Base-by-base conservation (phyloP, 345 rosid genomes). In the Hibiscus tridactylites region DNA sequence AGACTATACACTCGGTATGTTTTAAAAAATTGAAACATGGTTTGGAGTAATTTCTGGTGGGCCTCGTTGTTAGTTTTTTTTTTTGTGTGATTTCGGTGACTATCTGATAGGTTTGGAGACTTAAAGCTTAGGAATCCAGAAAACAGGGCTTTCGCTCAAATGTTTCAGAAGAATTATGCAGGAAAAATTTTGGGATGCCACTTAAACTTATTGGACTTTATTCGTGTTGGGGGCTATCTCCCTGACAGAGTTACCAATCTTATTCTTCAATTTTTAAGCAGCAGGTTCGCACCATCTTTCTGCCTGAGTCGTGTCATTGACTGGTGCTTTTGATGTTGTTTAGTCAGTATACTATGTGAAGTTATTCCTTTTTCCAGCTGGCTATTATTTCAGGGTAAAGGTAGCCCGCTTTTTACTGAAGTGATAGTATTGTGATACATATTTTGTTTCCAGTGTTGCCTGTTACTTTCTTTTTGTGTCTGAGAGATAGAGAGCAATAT, bases 211-310 rank as follows among this genome's bases (percentile, higher is more conserved):
- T 84, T 96, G 86, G 88, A 84, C 81, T 83, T 83, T 64, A 81
- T 92, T 49, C 96, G 96, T 58, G 75, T 84, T 84, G 98, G 98
- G 72, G 92, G 93, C 71, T 96, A 96, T 85, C 79, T 96, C 29
- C 99, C 99, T 42, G 98, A 96, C 75, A 87, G 99, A 88, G 93
- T 96, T 79, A 89, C 82, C 75, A 96, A 96, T 72, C 90, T 96
- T 76, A 82, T 96, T 80, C 99, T 96, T 81, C 95, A 96, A 78
- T 96, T 89, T 81, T 79, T 96, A 76, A 88, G 90, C 86, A 92
- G 88, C 90, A 92, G 99, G 99, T 92, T 67, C 63, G 81, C 54
- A 68, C 13, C 50, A 16, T 35, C 50, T 42, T 37, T 71, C 39
- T 53, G 10, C 28, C 12, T 3, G 11, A 35, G 9, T 53, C 6